Percentiles rank a stretch among this genome's conserved stretches.
These are phyloP conservation scores for Ustilago shanxiensis DNA, from an alignment of 1,284 basidiomycete genomes.

Conservation along the genomic window DNA sequence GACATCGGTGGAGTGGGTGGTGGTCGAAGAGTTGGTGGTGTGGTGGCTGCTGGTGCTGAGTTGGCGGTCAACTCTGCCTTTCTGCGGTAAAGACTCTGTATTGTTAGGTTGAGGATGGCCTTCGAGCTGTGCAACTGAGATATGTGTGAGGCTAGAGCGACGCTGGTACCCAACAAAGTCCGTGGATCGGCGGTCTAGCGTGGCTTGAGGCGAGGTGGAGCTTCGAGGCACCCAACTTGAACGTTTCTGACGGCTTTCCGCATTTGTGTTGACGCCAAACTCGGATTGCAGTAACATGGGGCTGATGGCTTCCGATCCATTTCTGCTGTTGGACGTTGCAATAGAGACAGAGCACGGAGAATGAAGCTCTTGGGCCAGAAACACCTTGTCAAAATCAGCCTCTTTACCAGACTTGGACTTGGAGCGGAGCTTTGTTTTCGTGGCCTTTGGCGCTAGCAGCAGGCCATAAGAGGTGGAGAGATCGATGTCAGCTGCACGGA, in stretches of 20 bases:
- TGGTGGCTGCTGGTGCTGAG: slow-evolving; percentile 25
- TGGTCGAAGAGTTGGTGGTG: slow-evolving; percentile 13
- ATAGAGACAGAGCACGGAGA: slow-evolving; percentile 2
- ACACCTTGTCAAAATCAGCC: slow-evolving; percentile 59
- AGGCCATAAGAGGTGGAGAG: slow-evolving; percentile 10
- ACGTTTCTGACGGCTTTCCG: slow-evolving; percentile 19
- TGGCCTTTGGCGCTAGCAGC: slow-evolving; percentile 20
- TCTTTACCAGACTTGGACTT: slow-evolving; percentile 48
- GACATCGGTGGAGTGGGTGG: slow-evolving; percentile 13
- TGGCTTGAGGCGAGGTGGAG: slow-evolving; percentile 23
- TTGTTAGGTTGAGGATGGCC: neutral
- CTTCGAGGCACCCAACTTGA: slow-evolving; percentile 17
- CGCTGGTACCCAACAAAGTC: neutral
- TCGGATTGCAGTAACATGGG: slow-evolving; percentile 17
- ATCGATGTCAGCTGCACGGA: slow-evolving; percentile 14
- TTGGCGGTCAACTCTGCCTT: slow-evolving; percentile 23
- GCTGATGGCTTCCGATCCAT: slow-evolving; percentile 1
- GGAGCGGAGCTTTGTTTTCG: slow-evolving; percentile 39
- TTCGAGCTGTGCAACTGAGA: slow-evolving; percentile 9
- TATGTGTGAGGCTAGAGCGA: neutral
- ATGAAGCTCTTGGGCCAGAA: slow-evolving; percentile 68
- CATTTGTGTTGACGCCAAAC: neutral
- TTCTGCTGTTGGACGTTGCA: neutral
- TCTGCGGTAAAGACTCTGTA: neutral
- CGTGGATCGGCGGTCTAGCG: slow-evolving; percentile 1